Evolutionary conservation across 306 rosid species (phyloP).

Genomic region (Notholithocarpus densiflorus): DNA sequence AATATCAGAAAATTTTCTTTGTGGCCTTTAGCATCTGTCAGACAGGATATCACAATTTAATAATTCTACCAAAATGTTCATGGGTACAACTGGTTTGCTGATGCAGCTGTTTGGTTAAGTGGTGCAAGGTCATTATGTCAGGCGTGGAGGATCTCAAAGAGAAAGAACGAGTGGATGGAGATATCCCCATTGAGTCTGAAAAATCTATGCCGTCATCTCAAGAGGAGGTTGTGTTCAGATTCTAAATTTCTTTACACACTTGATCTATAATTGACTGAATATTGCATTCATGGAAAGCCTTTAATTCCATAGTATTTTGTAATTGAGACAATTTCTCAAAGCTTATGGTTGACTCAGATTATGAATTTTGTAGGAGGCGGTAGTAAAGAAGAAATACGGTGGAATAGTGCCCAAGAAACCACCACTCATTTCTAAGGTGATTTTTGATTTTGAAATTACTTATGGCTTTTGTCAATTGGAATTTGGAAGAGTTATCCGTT

Average conservation of each 20-base stretch:
- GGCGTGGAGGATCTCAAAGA: constrained; percentile 54
- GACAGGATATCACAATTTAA: too few relatives aligned
- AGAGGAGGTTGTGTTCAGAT: constrained; percentile 51
- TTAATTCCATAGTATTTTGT: constrained; percentile 3
- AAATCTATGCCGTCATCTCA: constrained; percentile 47
- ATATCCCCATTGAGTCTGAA: constrained; percentile 35
- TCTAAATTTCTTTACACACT: constrained; percentile 10
- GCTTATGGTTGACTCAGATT: constrained; percentile 23
- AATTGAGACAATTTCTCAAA: not conserved
- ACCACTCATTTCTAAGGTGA: constrained; percentile 88
- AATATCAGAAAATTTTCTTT: not conserved
- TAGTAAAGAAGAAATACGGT: constrained; percentile 86
- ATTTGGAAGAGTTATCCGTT: not conserved
- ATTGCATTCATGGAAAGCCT: constrained; percentile 2
- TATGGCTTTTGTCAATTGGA: not conserved
- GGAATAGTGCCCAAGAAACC: constrained; percentile 85
- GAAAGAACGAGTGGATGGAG: constrained; percentile 44
- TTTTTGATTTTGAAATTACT: not conserved
- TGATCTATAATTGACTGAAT: not conserved
- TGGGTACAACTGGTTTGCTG: not conserved
- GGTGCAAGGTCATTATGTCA: constrained; percentile 44
- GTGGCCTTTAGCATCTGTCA: not conserved
- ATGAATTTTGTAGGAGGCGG: constrained; percentile 59
- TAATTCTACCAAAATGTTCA: not conserved
- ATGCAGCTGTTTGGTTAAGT: constrained; percentile 34